Base-by-base conservation (phyloP, 106 monocot species). In the Ottelia alismoides region DNA sequence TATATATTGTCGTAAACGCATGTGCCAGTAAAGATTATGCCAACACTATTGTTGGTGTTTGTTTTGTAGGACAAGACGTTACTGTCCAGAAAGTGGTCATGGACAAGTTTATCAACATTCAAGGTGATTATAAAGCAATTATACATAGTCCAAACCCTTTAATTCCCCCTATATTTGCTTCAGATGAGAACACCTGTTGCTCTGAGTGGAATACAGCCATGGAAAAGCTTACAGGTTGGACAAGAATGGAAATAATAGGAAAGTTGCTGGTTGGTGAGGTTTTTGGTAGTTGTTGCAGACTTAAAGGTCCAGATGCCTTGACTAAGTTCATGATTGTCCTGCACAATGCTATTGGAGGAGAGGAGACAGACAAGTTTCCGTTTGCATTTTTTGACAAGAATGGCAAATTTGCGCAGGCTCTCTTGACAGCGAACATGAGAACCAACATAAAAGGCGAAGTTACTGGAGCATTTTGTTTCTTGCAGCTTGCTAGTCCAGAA, bases 251-350 rank as follows among this genome's bases (percentile, higher is more conserved):
- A 17, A 63, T 84, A 64, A 73, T 66, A 11, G 83, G 93, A 30
- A 94, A 94, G 56, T 55, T 88, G 53, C 53, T 94, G 17, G 80
- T 78, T 26, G 93, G 93, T 22, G 88, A 94, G 64, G 69, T 88
- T 44, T 94, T 88, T 78, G 93, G 93, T 14, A 74, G 80, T 71
- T 78, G 63, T 49, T 94, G 93, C 55, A 66, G 74, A 31, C 73
- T 88, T 23, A 83, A 83, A 31, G 93, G 93, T 29, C 80, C 87
- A 49, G 93, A 88, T 78, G 80, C 84, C 22, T 28, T 88, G 31
- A 94, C 93, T 28, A 94, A 88, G 44, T 94, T 94, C 52, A 94
- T 88, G 83, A 78, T 94, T 70, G 80, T 94, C 49, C 74, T 94
- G 10, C 93, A 94, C 55, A 94, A 84, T 63, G 84, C 84, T 16